These are phyloP conservation scores for Neoarthrinium moseri DNA, from an alignment of 2,329 filamentous ascomycete genomes.

Conservation along the genomic window DNA sequence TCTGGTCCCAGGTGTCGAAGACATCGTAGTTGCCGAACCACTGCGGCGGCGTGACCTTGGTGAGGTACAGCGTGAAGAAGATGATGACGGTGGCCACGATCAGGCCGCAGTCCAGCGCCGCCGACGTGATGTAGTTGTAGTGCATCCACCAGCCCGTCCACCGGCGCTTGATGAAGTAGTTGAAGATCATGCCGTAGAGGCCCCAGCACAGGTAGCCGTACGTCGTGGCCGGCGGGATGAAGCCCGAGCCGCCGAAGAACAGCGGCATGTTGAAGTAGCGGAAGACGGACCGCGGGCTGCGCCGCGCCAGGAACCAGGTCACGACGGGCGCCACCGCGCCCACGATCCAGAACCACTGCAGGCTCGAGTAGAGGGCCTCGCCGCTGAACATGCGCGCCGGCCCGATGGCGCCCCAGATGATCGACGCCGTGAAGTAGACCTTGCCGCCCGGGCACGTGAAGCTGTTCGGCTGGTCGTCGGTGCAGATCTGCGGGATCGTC, in stretches of 20 bases:
- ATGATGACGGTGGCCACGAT: slow-evolving; percentile 67
- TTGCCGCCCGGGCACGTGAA: slow-evolving; percentile 56
- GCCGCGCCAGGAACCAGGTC: slow-evolving; percentile 62
- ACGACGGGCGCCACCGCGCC: slow-evolving; percentile 61
- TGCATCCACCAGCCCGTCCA: slow-evolving; percentile 74
- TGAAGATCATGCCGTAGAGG: slow-evolving; percentile 65
- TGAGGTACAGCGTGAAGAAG: slow-evolving; percentile 66
- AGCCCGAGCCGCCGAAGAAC: slow-evolving; percentile 63
- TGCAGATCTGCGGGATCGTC: slow-evolving; percentile 62
- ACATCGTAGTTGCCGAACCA: slow-evolving; percentile 63
- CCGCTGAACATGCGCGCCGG: slow-evolving; percentile 67
- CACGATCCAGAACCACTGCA: slow-evolving; percentile 72
- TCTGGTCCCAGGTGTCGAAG: slow-evolving; percentile 45
- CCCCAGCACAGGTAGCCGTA: slow-evolving; percentile 73
- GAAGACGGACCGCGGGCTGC: slow-evolving; percentile 59
- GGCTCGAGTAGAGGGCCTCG: slow-evolving; percentile 58
- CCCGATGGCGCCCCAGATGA: slow-evolving; percentile 74
- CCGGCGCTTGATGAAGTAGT: slow-evolving; percentile 63
- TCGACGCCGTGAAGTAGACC: slow-evolving; percentile 66
- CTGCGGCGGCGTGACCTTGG: slow-evolving; percentile 49
- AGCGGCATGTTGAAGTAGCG: slow-evolving; percentile 68
- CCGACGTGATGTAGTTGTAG: slow-evolving; percentile 75
- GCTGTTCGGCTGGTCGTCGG: slow-evolving; percentile 47
- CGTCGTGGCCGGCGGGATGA: slow-evolving; percentile 67
- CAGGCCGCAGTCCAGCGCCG: slow-evolving; percentile 67